These are phyloP conservation scores for Russula lepida DNA, from an alignment of 768 basidiomycete species.

Conservation along the genomic window DNA sequence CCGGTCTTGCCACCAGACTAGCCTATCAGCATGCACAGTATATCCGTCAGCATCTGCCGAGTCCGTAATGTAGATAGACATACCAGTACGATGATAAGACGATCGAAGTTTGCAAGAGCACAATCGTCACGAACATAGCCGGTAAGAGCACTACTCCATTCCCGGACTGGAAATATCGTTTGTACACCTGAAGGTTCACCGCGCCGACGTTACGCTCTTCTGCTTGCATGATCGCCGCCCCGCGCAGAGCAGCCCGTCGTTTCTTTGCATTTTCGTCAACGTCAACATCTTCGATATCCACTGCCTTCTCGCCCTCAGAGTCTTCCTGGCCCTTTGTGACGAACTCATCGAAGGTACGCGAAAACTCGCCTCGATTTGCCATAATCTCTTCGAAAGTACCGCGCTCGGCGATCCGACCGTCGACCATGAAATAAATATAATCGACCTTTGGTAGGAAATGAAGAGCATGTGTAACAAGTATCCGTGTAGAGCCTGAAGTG, in stretches of 20 bases:
- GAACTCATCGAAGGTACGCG: slow-evolving; percentile 42
- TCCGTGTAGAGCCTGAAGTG: slow-evolving; percentile 60
- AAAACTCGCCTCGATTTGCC: slow-evolving; percentile 53
- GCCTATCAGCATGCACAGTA: slow-evolving; percentile 36
- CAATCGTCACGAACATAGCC: slow-evolving; percentile 48
- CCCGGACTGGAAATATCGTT: slow-evolving; percentile 60
- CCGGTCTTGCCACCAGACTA: slow-evolving; percentile 80
- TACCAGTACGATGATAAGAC: slow-evolving; percentile 73
- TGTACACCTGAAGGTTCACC: slow-evolving; percentile 46
- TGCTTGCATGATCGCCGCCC: slow-evolving; percentile 63
- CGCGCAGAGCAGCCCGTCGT: slow-evolving; percentile 30
- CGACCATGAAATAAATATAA: slow-evolving; percentile 70
- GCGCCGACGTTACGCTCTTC: slow-evolving; percentile 81
- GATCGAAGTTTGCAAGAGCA: slow-evolving; percentile 58
- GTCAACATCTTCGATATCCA: slow-evolving; percentile 30
- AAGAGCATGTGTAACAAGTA: slow-evolving; percentile 87
- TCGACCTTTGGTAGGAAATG: slow-evolving; percentile 86
- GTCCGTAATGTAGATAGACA: slow-evolving; percentile 20
- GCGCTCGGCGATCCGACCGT: slow-evolving; percentile 70
- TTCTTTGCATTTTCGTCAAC: slow-evolving; percentile 33
- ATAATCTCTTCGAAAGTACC: slow-evolving; percentile 75
- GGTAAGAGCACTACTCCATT: slow-evolving; percentile 60
- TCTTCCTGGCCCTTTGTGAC: slow-evolving; percentile 50
- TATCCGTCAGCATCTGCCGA: slow-evolving; percentile 10
- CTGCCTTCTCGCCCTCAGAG: slow-evolving; percentile 36